Percentiles rank a stretch among this genome's conserved stretches.
These are phyloP conservation scores for Lecanosticta acicola DNA, from an alignment of 2,329 filamentous ascomycete genomes.

Conservation along the genomic window DNA sequence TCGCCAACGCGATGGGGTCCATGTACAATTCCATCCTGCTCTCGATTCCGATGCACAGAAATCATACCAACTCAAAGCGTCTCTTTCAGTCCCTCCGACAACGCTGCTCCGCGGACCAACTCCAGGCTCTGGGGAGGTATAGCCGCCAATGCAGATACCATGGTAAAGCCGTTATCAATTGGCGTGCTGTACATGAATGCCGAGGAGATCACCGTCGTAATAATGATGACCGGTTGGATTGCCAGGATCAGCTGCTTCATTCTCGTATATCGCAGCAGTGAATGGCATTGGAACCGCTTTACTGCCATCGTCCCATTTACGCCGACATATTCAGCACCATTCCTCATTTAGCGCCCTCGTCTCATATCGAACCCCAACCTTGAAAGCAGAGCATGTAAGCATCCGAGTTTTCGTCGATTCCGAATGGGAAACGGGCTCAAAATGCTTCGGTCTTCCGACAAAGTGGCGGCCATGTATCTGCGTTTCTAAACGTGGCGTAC, in stretches of 20 bases:
- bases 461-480: too few species aligned
- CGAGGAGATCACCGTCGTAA: not conserved
- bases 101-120: not conserved
- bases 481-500: too few species aligned
- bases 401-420: too few species aligned
- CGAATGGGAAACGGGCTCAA: too few species aligned
- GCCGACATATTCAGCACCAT: too few species aligned
- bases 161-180: not conserved
- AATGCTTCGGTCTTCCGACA: too few species aligned
- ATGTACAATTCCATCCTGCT: not conserved
- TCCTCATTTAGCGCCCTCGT: too few species aligned
- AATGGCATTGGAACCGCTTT: too few species aligned
- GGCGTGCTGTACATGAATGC: not conserved
- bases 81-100: not conserved
- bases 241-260: not conserved
- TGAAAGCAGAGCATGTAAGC: too few species aligned
- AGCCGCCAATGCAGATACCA: not conserved
- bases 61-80: not conserved
- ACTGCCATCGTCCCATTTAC: too few species aligned
- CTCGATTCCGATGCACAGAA: not conserved
- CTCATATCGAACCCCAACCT: too few species aligned
- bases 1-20: not conserved
- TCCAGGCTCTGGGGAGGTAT: not conserved
- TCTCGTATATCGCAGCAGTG: too few species aligned
- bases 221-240: not conserved